Evolutionary conservation across 768 basidiomycete species (phyloP).

Genomic region (Epithele typhae): DNA sequence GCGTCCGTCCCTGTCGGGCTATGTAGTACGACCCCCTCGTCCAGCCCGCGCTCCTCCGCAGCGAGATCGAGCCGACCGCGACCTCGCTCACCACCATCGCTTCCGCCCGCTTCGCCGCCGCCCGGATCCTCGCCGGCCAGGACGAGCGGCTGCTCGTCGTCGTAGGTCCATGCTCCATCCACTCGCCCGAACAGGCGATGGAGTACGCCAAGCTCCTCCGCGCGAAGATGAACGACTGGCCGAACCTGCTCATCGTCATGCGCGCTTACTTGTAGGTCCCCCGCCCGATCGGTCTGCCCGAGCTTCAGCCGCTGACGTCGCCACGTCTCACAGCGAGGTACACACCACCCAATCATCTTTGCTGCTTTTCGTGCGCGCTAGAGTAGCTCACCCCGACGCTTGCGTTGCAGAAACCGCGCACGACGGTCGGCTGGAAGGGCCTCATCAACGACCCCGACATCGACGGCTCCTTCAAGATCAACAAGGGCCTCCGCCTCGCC

Average conservation of each 20-base stretch:
- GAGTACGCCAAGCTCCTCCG: conserved; percentile 76
- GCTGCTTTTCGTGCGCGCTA: not conserved
- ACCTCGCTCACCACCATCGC: conserved; percentile 74
- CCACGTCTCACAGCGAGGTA: conserved; percentile 47
- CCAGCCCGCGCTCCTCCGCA: conserved; percentile 85
- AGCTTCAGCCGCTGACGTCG: too few species aligned
- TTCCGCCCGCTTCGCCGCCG: conserved; percentile 70
- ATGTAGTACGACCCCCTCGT: conserved; percentile 94
- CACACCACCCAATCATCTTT: not conserved
- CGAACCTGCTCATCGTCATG: conserved; percentile 90
- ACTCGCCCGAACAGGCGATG: conserved; percentile 80
- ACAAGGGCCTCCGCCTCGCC: conserved; percentile 89
- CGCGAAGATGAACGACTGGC: conserved; percentile 59
- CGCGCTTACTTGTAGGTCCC: conserved; percentile 90
- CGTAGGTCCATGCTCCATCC: conserved; percentile 95
- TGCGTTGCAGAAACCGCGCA: conserved; percentile 93
- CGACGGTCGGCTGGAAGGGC: conserved; percentile 98
- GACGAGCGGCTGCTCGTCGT: conserved; percentile 88
- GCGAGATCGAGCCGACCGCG: conserved; percentile 71
- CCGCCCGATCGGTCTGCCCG: too few species aligned
- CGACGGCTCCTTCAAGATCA: conserved; percentile 92
- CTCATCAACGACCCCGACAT: conserved; percentile 93
- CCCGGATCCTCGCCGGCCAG: conserved; percentile 75
- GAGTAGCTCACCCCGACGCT: too few species aligned
- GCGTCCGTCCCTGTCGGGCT: not conserved